These are phyloP conservation scores for Naumovozyma castellii DNA, from an alignment of 805 yeast species.

Conservation along the genomic window DNA sequence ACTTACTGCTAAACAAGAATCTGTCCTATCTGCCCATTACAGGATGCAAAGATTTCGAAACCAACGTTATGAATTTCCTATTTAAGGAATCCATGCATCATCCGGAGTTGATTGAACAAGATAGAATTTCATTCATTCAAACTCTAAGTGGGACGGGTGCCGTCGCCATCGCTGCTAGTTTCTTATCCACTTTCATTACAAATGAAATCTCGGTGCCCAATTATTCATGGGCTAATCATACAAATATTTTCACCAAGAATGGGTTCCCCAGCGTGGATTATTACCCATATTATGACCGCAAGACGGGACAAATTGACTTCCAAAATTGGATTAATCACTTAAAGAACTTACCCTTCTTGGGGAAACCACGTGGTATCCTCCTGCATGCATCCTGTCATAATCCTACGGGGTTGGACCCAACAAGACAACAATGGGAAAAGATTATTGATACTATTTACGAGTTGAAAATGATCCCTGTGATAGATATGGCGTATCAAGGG, in stretches of 20 bases:
- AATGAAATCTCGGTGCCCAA: conserved; percentile 55
- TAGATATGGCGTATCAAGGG: conserved; percentile 95
- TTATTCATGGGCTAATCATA: conserved; percentile 94
- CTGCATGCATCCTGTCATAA: conserved; percentile 95
- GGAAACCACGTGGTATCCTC: conserved; percentile 35
- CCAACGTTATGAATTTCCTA: conserved; percentile 58
- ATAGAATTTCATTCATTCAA: conserved; percentile 73
- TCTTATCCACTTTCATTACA: conserved; percentile 44
- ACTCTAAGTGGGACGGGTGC: conserved; percentile 96
- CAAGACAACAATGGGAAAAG: conserved; percentile 67
- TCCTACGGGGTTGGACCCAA: conserved; percentile 93
- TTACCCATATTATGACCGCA: conserved; percentile 56
- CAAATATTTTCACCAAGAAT: conserved; percentile 64
- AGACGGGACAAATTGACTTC: conserved; percentile 58
- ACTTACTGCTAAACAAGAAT: conserved; percentile 53
- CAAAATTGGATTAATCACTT: conserved; percentile 56
- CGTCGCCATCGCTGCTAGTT: conserved; percentile 72
- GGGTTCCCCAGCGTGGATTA: conserved; percentile 49
- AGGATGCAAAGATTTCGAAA: conserved; percentile 63
- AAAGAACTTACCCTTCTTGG: conserved; percentile 15
- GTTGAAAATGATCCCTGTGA: conserved; percentile 62
- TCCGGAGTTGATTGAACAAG: conserved; percentile 43
- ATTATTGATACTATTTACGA: conserved; percentile 55
- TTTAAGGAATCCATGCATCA: conserved; percentile 46
- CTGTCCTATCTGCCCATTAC: conserved; percentile 48